Evolutionary conservation across 306 rosid species (phyloP).

Genomic region (Arachis stenosperma): DNA sequence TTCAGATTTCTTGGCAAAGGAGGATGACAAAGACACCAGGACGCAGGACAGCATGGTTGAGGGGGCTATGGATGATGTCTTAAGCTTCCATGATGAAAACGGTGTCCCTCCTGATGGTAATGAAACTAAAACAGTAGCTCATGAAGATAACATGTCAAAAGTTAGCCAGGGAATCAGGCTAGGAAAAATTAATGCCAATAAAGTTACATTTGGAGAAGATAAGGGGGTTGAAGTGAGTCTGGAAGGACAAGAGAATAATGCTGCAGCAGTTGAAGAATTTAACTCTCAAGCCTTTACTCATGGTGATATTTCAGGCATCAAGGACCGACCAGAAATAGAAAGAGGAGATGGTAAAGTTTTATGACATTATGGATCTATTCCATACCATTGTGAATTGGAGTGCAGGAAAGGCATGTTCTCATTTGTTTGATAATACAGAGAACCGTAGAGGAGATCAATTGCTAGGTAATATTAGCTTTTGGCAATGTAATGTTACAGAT

Average conservation of each 20-base stretch:
- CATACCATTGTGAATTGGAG: slow-evolving; percentile 27
- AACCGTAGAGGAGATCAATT: slow-evolving; percentile 20
- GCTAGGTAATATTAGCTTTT: not conserved
- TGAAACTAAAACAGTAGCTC: slow-evolving; percentile 26
- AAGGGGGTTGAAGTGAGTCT: slow-evolving; percentile 26
- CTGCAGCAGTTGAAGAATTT: slow-evolving; percentile 12
- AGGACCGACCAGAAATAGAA: slow-evolving; percentile 9
- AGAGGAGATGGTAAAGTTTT: slow-evolving; percentile 26
- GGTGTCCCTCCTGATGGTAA: slow-evolving; percentile 46
- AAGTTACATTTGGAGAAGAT: slow-evolving; percentile 34
- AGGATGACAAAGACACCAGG: slow-evolving; percentile 11
- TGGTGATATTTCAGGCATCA: slow-evolving; percentile 28
- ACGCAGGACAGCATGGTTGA: slow-evolving; percentile 26
- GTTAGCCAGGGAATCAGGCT: slow-evolving; percentile 31
- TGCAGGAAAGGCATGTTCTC: slow-evolving; percentile 9
- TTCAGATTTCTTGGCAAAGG: slow-evolving; percentile 28
- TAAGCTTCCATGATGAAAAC: slow-evolving; percentile 49
- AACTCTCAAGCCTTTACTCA: slow-evolving; percentile 15
- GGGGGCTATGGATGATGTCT: slow-evolving; percentile 20
- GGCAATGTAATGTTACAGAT: not conserved
- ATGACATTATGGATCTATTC: slow-evolving; percentile 28
- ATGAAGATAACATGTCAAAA: slow-evolving; percentile 18
- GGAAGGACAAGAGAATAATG: slow-evolving; percentile 20
- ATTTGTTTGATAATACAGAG: not conserved
- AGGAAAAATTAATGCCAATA: slow-evolving; percentile 1